Base-by-base conservation (phyloP, 257 asterid species). In the Solanum chmielewskii region DNA sequence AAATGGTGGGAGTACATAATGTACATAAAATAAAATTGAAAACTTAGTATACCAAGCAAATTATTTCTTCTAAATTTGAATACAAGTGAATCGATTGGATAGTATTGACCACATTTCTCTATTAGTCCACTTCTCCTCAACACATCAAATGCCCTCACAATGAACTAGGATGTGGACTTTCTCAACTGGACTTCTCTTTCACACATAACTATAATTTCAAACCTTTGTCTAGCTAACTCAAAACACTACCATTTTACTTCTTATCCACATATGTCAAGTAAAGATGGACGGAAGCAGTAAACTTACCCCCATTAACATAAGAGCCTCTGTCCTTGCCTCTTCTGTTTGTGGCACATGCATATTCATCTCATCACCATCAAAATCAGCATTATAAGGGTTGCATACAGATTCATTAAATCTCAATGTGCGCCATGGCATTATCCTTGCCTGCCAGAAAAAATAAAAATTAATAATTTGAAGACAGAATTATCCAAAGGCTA, bases 311-410 rank as follows among this genome's bases (percentile, higher is more conserved):
- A 97, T 97, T 78, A 97, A 91, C 95, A 92, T 86, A 90, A 96
- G 90, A 89, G 99, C 99, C 95, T 97, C 98, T 5, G 98, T 93
- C 20, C 99, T 98, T 20, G 98, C 98, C 93, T 97, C 98, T 90
- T 94, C 98, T 41, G 98, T 97, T 91, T 97, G 99, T 83, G 99
- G 99, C 84, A 95, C 99, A 90, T 97, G 98, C 98, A 97, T 94
- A 90, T 95, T 97, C 99, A 97, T 97, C 95, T 97, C 99, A 89
- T 97, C 99, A 83, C 99, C 99, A 92, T 97, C 99, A 89, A 97
- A 97, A 91, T 97, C 99, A 62, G 99, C 99, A 90, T 97, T 97
- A 87, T 97, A 97, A 42, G 99, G 99, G 84, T 97, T 97, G 92
- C 99, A 97, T 90, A 97, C 98, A 84, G 99, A 97, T 90, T 97